These are phyloP conservation scores for Diatrype stigma DNA, from an alignment of 2,329 filamentous ascomycete genomes.

Conservation along the genomic window DNA sequence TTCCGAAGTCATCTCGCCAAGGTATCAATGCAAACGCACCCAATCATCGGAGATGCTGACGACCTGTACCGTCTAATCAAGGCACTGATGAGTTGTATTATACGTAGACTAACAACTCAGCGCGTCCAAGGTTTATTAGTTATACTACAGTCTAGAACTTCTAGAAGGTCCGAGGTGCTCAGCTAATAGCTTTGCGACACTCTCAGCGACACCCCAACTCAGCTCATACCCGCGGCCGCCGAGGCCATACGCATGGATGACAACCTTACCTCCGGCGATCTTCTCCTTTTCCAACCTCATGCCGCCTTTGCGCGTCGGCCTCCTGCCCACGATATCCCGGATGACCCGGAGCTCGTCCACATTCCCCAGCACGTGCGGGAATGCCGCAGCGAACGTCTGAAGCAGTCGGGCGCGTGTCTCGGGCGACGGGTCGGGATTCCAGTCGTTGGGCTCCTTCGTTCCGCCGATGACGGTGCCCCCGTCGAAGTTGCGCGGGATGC, in stretches of 20 bases:
- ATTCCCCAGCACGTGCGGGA: conserved; percentile 22
- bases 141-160: conserved; percentile 3
- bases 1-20: too few species aligned
- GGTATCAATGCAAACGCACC: too few species aligned
- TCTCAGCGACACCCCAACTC: conserved; percentile 55
- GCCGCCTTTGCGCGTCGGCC: conserved; percentile 42
- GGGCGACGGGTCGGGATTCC: conserved; percentile 44
- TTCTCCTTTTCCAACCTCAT: conserved; percentile 51
- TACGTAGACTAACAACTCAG: too few species aligned
- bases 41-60: too few species aligned
- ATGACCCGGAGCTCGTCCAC: conserved; percentile 30
- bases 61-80: too few species aligned
- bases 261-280: conserved; percentile 18
- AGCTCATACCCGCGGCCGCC: conserved; percentile 59
- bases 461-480: conserved; percentile 65
- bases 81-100: too few species aligned
- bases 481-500: conserved; percentile 56
- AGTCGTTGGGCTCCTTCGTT: conserved; percentile 58
- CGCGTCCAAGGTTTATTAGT: too few species aligned
- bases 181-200: conserved; percentile 38
- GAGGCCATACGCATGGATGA: conserved; percentile 56
- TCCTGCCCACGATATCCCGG: conserved; percentile 40
- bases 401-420: conserved; percentile 46
- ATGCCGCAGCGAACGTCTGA: conserved; percentile 23
- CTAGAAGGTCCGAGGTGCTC: conserved; percentile 10